Base-by-base conservation (phyloP, 768 basidiomycete genomes). In the Amanita rubescens region DNA sequence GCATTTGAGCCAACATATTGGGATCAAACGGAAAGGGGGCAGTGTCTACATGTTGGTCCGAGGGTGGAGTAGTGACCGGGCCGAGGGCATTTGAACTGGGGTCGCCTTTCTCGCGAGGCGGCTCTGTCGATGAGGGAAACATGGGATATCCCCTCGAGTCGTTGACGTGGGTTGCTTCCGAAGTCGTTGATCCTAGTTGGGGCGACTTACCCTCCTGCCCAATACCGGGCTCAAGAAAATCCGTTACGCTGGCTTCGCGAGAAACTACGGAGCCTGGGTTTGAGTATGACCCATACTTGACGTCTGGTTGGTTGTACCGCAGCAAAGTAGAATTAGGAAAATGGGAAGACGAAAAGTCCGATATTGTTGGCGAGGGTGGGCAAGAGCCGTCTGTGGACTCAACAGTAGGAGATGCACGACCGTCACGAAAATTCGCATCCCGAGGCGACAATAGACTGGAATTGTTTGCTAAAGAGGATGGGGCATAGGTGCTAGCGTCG, bases 281-380 rank as follows among this genome's bases (percentile, higher is more conserved):
- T 79, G 82, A 0, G 78, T 80, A 25, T 74, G 78, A 17, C 75
- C 74, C 5, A 72, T 72, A 47, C 78, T 81, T 0, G 71, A 63
- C 45, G 74, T 85, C 77, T 0, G 86, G 88, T 37, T 77, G 75
- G 61, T 90, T 90, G 39, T 84, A 79, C 34, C 90, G 80, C 44
- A 92, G 63, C 3, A 75, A 74, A 3, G 81, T 69, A 6, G 82
- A 71, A 3, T 79, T 67, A 2, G 63, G 67, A 55, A 85, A 89
- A 32, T 82, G 78, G 0, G 79, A 75, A 0, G 80, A 80, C 2
- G 85, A 86, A 14, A 73, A 75, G 2, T 74, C 78, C 0, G 90
- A 88, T 9, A 88, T 73, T 0, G 89, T 90, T 1, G 89, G 90
- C 0, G 89, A 91, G 0, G 89, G 87, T 0, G 89, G 89, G 1